Conservation (phyloP, 2,329 filamentous ascomycete genomes). For the Fusarium goolgardi region DNA sequence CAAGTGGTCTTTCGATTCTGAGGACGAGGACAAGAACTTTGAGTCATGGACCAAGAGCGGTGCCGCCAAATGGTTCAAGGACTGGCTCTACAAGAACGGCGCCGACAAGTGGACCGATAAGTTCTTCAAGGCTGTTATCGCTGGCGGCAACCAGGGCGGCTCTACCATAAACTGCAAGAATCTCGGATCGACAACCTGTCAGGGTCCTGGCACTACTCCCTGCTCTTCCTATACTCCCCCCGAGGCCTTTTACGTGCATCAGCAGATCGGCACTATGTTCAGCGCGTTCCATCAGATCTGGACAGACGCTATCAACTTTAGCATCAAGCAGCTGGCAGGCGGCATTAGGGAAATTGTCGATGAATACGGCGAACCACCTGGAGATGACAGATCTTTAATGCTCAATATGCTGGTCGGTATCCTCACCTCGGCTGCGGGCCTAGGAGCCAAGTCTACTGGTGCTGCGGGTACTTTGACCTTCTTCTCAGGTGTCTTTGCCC, state of each 20-base stretch:
- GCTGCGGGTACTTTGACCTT: conserved; percentile 14
- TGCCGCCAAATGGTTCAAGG: not conserved
- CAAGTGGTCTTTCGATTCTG: not conserved
- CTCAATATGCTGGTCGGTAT: conserved; percentile 32
- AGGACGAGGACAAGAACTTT: not conserved
- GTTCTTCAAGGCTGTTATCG: conserved; percentile 1
- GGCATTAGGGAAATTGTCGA: conserved; percentile 18
- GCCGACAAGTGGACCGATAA: not conserved
- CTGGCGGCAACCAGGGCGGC: not conserved
- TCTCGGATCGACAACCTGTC: not conserved
- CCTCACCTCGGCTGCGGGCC: conserved; percentile 9
- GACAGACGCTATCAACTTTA: not conserved
- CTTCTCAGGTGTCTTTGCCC: conserved; percentile 11
- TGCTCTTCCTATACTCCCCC: conserved; percentile 12
- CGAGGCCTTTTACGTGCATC: conserved; percentile 19
- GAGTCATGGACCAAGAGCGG: not conserved
- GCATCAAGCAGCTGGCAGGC: conserved; percentile 5
- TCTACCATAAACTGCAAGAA: conserved; percentile 1
- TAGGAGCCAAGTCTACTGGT: not conserved
- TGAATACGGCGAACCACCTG: conserved; percentile 5
- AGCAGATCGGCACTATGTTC: conserved; percentile 17
- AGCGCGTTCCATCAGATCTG: conserved; percentile 15
- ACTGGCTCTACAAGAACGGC: not conserved
- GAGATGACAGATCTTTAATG: conserved; percentile 13
- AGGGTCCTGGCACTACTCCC: not conserved